Conservation (phyloP, 345 rosid species). For the Camelina hispida region DNA sequence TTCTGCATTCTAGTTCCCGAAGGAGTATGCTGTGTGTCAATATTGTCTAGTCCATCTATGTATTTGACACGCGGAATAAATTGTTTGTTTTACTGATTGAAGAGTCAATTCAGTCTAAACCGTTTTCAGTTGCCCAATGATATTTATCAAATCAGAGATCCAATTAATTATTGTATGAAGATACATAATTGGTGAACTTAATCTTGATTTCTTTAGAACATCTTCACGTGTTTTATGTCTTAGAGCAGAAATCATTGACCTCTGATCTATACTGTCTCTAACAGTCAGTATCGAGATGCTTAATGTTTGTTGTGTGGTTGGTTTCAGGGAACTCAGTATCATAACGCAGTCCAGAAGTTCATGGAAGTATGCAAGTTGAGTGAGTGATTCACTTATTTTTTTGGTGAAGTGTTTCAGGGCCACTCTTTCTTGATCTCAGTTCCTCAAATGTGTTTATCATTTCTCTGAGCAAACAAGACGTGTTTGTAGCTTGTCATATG, state of each 20-base stretch:
- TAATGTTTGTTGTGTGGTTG: constrained; percentile 17
- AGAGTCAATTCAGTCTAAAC: not conserved
- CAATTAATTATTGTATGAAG: not conserved
- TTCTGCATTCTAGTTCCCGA: constrained; percentile 10
- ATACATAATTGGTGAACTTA: not conserved
- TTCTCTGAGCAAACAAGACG: constrained; percentile 25
- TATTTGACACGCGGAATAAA: not conserved
- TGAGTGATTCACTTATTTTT: constrained; percentile 43
- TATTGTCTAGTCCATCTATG: constrained; percentile 13
- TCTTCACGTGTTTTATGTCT: not conserved
- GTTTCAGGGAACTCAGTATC: constrained; percentile 90
- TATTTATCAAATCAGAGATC: not conserved
- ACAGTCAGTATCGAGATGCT: not conserved
- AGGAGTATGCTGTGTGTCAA: constrained; percentile 1
- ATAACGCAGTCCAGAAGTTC: constrained; percentile 88
- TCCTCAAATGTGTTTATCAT: constrained; percentile 18
- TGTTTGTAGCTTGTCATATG: constrained; percentile 24
- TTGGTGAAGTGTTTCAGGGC: constrained; percentile 16
- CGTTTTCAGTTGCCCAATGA: not conserved
- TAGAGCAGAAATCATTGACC: constrained; percentile 3
- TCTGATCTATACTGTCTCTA: not conserved
- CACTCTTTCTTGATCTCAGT: constrained; percentile 10
- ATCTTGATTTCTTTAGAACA: not conserved
- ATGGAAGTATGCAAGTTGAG: constrained; percentile 79
- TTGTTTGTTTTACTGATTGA: not conserved